phyloP scores from a whole-genome alignment of 1,139 yeast genomes.

The Spathaspora sp. region DNA sequence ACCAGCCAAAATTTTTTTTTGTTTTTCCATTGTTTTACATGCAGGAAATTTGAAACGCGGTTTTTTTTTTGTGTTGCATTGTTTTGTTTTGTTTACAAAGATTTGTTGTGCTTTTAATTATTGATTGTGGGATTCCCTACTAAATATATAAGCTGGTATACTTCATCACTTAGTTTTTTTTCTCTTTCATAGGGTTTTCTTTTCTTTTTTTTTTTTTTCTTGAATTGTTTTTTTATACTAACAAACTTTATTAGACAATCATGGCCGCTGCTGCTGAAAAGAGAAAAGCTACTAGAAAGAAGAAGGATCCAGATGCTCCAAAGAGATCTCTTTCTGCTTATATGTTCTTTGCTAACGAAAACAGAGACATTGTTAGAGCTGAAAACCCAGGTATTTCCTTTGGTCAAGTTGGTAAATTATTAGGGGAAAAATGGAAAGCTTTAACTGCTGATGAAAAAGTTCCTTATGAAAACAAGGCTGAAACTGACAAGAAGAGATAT shows the following conservation, averaged over 20 bases:
- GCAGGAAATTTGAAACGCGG: slow-evolving; percentile 3
- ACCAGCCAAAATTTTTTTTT: not conserved
- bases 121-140: not conserved
- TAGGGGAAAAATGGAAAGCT: slow-evolving; percentile 97
- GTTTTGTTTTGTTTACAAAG: slow-evolving; percentile 3
- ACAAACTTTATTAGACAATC: slow-evolving; percentile 2
- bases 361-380: slow-evolving; percentile 91
- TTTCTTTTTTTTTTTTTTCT: slow-evolving; percentile 2
- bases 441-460: slow-evolving; percentile 74
- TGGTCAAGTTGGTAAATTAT: slow-evolving; percentile 87
- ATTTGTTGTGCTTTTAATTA: not conserved
- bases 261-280: slow-evolving; percentile 35
- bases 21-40: not conserved
- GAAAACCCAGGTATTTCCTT: slow-evolving; percentile 94
- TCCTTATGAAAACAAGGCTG: slow-evolving; percentile 92
- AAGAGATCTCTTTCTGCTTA: slow-evolving; percentile 97
- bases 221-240: slow-evolving; percentile 6
- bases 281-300: slow-evolving; percentile 50
- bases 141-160: not conserved
- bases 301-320: slow-evolving; percentile 96
- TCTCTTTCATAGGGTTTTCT: not conserved
- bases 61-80: not conserved
- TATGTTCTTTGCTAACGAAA: slow-evolving; percentile 98
- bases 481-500: slow-evolving; percentile 94
- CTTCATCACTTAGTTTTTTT: not conserved